Percentiles rank a stretch among this genome's conserved stretches.
Conservation (phyloP, 345 rosid genomes). For the Limnanthes douglasii region DNA sequence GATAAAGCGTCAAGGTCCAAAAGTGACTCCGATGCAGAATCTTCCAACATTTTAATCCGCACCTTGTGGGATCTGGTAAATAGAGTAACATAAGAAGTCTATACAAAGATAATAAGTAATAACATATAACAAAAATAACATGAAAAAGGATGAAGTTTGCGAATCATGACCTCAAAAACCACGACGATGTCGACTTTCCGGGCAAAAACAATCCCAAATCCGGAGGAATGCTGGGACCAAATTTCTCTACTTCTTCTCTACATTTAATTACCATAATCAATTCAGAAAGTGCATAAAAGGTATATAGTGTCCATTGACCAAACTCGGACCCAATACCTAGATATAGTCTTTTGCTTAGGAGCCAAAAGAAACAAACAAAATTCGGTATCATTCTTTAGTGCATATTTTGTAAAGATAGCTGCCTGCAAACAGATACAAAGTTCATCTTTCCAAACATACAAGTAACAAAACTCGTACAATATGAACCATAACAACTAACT, state of each 20-base stretch:
- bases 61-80: conserved; percentile 53
- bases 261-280: conserved; percentile 15
- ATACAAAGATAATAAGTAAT: conserved; percentile 5
- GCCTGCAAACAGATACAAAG: conserved; percentile 39
- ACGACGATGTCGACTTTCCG: conserved; percentile 48
- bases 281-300: background rate
- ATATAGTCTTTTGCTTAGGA: conserved; percentile 43
- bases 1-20: conserved; percentile 77
- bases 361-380: conserved; percentile 37
- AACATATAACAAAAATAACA: conserved; percentile 5
- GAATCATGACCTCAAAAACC: conserved; percentile 51
- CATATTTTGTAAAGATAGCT: conserved; percentile 46
- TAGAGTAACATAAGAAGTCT: conserved; percentile 6
- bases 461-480: background rate
- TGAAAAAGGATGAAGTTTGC: background rate
- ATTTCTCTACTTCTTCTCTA: conserved; percentile 50
- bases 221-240: conserved; percentile 32
- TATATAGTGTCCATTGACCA: conserved; percentile 10
- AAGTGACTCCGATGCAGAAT: conserved; percentile 35
- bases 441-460: background rate
- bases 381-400: conserved; percentile 68
- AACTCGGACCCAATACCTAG: conserved; percentile 30
- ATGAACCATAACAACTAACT: conserved; percentile 6
- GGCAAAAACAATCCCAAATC: conserved; percentile 57
- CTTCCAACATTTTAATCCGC: conserved; percentile 35